Evolutionary conservation across 139 green algal species (phyloP).

Genomic region (Micractinium conductrix): DNA sequence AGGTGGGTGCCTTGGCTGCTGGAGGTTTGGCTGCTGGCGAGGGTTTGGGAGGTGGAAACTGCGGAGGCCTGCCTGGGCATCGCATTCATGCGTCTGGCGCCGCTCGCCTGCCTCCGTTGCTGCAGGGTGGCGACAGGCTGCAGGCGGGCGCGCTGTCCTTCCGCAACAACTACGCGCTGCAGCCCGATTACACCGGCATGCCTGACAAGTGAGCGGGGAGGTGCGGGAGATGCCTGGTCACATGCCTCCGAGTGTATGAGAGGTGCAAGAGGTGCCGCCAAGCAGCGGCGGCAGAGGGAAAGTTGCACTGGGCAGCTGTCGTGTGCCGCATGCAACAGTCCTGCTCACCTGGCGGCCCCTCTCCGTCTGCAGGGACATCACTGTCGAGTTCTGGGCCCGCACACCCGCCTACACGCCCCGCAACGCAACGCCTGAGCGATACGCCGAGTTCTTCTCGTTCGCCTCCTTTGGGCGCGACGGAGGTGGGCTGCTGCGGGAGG

Average conservation of each 20-base stretch:
- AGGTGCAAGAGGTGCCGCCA: too few relatives aligned
- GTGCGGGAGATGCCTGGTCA: too few relatives aligned
- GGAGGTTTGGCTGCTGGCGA: too few relatives aligned
- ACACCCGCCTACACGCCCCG: conserved; percentile 49
- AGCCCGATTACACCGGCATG: conserved; percentile 62
- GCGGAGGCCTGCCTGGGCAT: too few relatives aligned
- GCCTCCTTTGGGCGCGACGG: conserved; percentile 39
- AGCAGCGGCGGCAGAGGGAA: too few relatives aligned
- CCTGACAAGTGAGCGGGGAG: conserved; percentile 39
- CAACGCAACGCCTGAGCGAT: conserved; percentile 26
- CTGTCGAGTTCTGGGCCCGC: conserved; percentile 83
- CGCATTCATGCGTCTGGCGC: too few relatives aligned
- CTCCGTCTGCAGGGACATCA: too few relatives aligned
- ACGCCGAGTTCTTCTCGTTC: conserved; percentile 67
- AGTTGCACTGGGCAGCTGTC: too few relatives aligned
- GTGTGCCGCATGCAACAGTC: too few relatives aligned
- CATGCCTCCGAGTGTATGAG: too few relatives aligned
- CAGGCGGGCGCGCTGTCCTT: conserved; percentile 61
- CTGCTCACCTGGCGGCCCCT: too few relatives aligned
- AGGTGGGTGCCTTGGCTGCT: neutral
- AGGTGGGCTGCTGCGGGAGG: neutral
- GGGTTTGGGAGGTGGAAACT: too few relatives aligned
- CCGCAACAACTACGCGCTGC: conserved; percentile 86
- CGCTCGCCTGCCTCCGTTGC: neutral
- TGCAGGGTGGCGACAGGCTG: conserved; percentile 39